Evolutionary conservation across 2,329 filamentous ascomycete genomes (phyloP).

Genomic region (Pseudogymnoascus destructans): DNA sequence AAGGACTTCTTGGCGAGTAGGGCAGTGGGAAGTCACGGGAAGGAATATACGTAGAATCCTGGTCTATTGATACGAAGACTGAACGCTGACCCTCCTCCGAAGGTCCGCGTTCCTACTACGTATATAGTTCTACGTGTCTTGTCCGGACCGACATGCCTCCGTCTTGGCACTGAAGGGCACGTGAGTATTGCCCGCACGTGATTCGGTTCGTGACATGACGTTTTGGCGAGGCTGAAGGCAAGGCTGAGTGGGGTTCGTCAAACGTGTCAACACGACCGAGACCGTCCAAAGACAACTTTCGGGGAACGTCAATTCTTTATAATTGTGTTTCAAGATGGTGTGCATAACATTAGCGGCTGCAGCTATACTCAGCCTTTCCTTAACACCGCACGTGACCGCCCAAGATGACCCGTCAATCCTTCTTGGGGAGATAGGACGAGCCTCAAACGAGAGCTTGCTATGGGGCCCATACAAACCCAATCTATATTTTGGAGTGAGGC

Average conservation of each 20-base stretch:
- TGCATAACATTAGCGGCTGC: conserved; percentile 5
- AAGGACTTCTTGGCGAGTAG: no score
- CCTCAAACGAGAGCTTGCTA: conserved; percentile 70
- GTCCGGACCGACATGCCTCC: no score
- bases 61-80: no score
- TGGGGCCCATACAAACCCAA: conserved; percentile 96
- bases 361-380: not conserved
- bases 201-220: no score
- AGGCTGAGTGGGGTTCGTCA: conserved; percentile 5
- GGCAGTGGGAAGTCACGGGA: no score
- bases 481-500: conserved; percentile 82
- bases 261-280: conserved; percentile 1
- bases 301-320: conserved; percentile 5
- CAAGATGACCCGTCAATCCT: conserved; percentile 22
- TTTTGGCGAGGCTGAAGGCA: not conserved
- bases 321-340: conserved; percentile 7
- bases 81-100: no score
- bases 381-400: conserved; percentile 10
- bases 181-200: no score
- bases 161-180: no score
- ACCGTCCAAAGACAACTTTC: not conserved
- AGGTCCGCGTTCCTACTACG: no score
- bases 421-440: conserved; percentile 26
- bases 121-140: no score
- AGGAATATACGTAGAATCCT: no score